Evolutionary conservation across 2,329 filamentous ascomycete species (phyloP).

Genomic region (Exophiala viscosa): DNA sequence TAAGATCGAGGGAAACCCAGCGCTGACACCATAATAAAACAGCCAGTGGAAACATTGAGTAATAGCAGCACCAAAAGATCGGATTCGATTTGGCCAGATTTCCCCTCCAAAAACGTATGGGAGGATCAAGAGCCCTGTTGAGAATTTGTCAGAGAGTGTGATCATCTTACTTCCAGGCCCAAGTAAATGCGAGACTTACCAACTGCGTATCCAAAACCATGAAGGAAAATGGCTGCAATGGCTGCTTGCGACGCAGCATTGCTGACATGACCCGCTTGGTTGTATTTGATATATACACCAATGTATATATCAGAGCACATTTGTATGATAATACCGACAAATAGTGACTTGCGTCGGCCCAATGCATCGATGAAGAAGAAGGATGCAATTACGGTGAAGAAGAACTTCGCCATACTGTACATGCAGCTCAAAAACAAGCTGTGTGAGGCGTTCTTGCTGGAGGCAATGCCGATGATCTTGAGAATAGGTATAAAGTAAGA

Average conservation of each 20-base stretch:
- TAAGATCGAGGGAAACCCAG: conserved; percentile 36
- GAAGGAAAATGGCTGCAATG: conserved; percentile 45
- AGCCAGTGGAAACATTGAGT: conserved; percentile 43
- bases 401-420: conserved; percentile 45
- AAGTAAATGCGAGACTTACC: no score
- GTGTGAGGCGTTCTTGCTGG: conserved; percentile 29
- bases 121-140: conserved; percentile 37
- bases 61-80: conserved; percentile 43
- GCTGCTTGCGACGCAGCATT: conserved; percentile 37
- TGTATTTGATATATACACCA: conserved; percentile 39
- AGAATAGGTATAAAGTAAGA: conserved; percentile 45
- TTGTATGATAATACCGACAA: conserved; percentile 38
- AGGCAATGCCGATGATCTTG: conserved; percentile 35
- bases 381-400: conserved; percentile 40
- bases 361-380: conserved; percentile 47
- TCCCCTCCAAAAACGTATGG: conserved; percentile 47
- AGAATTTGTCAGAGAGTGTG: background rate
- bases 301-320: conserved; percentile 43
- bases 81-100: conserved; percentile 46
- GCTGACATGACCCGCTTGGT: conserved; percentile 29
- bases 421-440: conserved; percentile 43
- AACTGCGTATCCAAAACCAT: conserved; percentile 46
- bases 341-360: conserved; percentile 40
- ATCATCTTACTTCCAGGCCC: background rate
- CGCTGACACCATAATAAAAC: conserved; percentile 40